Evolutionary conservation across 2,329 filamentous ascomycete genomes (phyloP).

Genomic region (Aureobasidium namibiae): DNA sequence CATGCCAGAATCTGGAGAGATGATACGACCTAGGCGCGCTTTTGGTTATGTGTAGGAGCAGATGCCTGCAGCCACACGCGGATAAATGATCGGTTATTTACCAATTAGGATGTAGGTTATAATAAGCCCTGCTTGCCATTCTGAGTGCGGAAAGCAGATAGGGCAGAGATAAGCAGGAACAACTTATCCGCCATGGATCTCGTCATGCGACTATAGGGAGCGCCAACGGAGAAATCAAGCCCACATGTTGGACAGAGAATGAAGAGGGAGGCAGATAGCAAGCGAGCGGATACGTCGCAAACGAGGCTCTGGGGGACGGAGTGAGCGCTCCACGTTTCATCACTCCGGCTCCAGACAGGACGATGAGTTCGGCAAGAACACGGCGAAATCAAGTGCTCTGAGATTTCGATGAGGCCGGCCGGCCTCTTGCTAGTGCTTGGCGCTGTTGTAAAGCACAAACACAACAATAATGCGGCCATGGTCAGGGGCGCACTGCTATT

Average conservation of each 20-base stretch:
- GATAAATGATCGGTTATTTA: conserved; percentile 10
- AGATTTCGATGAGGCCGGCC: background rate
- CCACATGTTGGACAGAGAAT: background rate
- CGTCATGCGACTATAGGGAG: background rate
- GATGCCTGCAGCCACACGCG: background rate
- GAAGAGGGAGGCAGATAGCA: background rate
- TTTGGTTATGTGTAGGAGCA: background rate
- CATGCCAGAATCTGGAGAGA: conserved; percentile 7
- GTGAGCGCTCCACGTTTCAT: background rate
- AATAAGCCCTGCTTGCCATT: background rate
- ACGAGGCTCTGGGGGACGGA: background rate
- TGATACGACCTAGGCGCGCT: background rate
- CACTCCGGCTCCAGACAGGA: background rate
- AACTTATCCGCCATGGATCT: background rate
- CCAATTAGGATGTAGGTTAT: conserved; percentile 1
- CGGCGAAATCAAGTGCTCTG: background rate
- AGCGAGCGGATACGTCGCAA: background rate
- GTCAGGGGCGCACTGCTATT: conserved; percentile 10
- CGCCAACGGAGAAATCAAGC: background rate
- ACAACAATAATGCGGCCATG: too few species aligned
- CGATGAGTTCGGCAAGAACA: background rate
- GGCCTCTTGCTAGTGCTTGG: background rate
- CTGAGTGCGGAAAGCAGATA: background rate
- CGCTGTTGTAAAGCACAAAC: conserved; percentile 3
- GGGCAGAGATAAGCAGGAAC: conserved; percentile 10